Evolutionary conservation across 345 rosid species (phyloP).

Genomic region (Brassica cretica): DNA sequence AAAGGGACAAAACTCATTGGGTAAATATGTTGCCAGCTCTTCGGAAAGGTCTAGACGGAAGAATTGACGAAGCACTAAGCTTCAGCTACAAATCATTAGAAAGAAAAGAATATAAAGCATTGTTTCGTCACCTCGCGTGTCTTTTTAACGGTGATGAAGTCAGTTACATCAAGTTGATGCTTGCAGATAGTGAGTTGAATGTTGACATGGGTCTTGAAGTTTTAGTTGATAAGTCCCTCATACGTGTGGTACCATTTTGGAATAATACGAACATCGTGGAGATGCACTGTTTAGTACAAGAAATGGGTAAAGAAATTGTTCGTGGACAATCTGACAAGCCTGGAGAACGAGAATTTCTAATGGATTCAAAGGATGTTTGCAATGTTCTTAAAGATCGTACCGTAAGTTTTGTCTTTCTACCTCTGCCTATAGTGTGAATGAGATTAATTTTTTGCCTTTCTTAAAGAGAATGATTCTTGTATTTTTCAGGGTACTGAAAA

Average conservation of each 20-base stretch:
- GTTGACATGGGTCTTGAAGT: background rate
- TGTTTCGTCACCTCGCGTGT: conserved; percentile 45
- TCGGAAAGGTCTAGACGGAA: background rate
- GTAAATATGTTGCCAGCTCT: conserved; percentile 1
- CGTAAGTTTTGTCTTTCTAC: background rate
- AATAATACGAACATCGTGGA: background rate
- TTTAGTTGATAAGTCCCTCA: conserved; percentile 31
- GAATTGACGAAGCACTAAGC: conserved; percentile 20
- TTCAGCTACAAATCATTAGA: conserved; percentile 35
- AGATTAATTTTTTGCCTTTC: background rate
- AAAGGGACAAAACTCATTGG: conserved; percentile 20
- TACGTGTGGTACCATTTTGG: background rate
- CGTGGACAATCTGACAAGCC: conserved; percentile 21
- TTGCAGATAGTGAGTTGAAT: conserved; percentile 20
- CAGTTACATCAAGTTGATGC: background rate
- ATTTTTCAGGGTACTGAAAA: conserved; percentile 35
- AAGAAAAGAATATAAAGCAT: background rate
- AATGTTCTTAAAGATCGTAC: background rate
- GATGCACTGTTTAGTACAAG: conserved; percentile 42
- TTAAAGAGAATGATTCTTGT: background rate
- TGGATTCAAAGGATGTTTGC: conserved; percentile 32
- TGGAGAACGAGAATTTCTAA: conserved; percentile 34
- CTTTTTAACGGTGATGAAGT: conserved; percentile 14
- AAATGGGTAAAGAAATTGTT: conserved; percentile 38
- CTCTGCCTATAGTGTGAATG: background rate